These are phyloP conservation scores for Amborella trichopoda DNA, from an alignment of 164 flowering plant genomes.

Conservation along the genomic window DNA sequence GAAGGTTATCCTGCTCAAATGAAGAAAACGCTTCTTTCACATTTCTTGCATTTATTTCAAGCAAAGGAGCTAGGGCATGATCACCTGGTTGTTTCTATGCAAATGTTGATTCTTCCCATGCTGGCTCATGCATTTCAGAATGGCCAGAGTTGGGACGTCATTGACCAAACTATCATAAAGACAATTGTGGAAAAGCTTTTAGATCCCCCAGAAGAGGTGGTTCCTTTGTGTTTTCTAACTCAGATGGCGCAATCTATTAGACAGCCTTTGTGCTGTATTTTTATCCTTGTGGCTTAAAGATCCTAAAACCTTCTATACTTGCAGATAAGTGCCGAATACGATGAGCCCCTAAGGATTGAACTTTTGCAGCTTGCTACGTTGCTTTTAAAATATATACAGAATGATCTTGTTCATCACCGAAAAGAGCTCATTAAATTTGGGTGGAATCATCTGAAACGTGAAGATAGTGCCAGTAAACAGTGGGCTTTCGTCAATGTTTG, in stretches of 20 bases:
- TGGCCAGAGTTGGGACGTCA: conserved; percentile 92
- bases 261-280: not conserved
- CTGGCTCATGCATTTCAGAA: conserved; percentile 90
- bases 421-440: conserved; percentile 99
- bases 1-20: conserved; percentile 83
- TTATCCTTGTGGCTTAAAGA: not conserved
- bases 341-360: conserved; percentile 94
- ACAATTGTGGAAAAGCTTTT: conserved; percentile 95
- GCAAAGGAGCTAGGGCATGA: conserved; percentile 82
- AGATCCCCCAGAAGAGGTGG: conserved; percentile 99
- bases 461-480: conserved; percentile 99
- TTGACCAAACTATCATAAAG: conserved; percentile 71
- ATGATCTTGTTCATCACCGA: conserved; percentile 91
- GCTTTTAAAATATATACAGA: conserved; percentile 92
- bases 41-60: conserved; percentile 79
- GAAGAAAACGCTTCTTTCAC: conserved; percentile 72
- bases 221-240: not conserved
- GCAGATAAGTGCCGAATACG: conserved; percentile 94
- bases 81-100: conserved; percentile 92
- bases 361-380: conserved; percentile 95
- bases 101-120: conserved; percentile 99
- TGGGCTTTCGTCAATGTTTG: conserved; percentile 99
- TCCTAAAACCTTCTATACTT: not conserved
- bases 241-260: not conserved
- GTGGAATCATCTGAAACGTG: conserved; percentile 99